These are phyloP conservation scores for Plasmodium sp. DNA, from an alignment of 169 alveolate genomes.

Conservation along the genomic window DNA sequence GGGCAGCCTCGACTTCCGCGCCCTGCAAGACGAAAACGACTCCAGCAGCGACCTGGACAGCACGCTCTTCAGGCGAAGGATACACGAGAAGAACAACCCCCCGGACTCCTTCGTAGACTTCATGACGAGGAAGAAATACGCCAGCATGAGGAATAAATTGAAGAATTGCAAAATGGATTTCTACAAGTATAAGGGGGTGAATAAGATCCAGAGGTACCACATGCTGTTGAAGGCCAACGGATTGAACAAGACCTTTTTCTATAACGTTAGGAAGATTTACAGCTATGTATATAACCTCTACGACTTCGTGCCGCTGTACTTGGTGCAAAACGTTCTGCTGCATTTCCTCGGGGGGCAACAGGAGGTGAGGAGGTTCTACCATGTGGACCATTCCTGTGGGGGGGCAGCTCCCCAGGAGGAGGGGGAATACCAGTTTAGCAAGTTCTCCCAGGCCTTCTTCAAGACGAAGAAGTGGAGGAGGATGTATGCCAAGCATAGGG, in stretches of 20 bases:
- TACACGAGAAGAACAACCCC: not conserved
- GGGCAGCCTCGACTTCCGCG: not conserved
- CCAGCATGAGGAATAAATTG: not conserved
- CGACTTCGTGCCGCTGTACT: slow-evolving; percentile 37
- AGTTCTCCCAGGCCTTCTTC: not conserved
- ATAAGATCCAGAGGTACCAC: slow-evolving; percentile 33
- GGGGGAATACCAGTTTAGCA: slow-evolving; percentile 32
- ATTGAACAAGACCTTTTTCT: not conserved
- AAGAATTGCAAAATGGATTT: not conserved
- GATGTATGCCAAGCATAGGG: slow-evolving; percentile 1
- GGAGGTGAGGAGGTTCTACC: slow-evolving; percentile 3
- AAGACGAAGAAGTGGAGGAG: slow-evolving; percentile 22
- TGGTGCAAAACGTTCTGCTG: slow-evolving; percentile 30
- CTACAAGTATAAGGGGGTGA: slow-evolving; percentile 16
- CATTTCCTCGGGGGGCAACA: slow-evolving; percentile 4
- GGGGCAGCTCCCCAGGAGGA: not conserved
- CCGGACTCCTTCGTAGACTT: not conserved
- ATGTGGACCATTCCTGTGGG: not conserved
- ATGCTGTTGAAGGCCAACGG: slow-evolving; percentile 12
- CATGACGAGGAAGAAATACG: not conserved
- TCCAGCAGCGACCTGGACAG: slow-evolving; percentile 32
- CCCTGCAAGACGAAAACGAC: not conserved
- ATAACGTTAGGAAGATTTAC: slow-evolving; percentile 23
- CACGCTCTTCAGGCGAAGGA: not conserved
- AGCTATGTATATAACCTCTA: slow-evolving; percentile 44